Evolutionary conservation across 1,139 yeast species (phyloP), one percentile per base, ranked within the genome.

Genomic region (Pneumocystis sp.): DNA sequence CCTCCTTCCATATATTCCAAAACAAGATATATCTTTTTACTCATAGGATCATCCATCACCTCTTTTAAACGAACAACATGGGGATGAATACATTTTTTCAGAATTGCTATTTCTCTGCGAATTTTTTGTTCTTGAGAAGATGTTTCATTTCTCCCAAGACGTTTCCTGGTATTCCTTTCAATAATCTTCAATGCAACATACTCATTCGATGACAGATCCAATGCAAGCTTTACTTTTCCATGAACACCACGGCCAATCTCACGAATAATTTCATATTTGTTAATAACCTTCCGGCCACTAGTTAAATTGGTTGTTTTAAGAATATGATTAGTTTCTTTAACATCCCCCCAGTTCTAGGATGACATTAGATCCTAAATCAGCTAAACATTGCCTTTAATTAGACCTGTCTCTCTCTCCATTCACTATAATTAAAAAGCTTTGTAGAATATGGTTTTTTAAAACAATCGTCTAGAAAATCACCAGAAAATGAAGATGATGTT

Each of bases 231-330:
- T 61, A 95, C 99, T 74, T 90, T 91, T 21, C 99, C 98, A 75
- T 93, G 98, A 74, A 93, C 97, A 15, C 99, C 99, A 63, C 89
- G 81, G 3, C 99, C 99, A 56, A 95, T 80, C 75, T 93, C 97
- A 61, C 82, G 79, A 57, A 91, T 77, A 59, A 95, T 88, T 75
- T 93, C 98, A 73, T 93, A 95, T 0, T 96, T 86, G 76, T 95
- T 95, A 68, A 95, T 80, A 39, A 87, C 85, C 74, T 91, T 88
- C 64, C 96, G 82, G 68, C 87, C 86, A 2, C 89, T 85, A 2
- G 87, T 82, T 0, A 97, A 97, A 74, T 93, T 96, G 74, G 88
- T 90, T 70, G 90, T 96, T 63, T 93, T 81, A 62, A 82, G 83
- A 6, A 95, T 90, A 68, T 82, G 83, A 68, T 83, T 85, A 0